Conservation (phyloP, 192 early-diverging fungal species). For the Linnemannia schmuckeri region DNA sequence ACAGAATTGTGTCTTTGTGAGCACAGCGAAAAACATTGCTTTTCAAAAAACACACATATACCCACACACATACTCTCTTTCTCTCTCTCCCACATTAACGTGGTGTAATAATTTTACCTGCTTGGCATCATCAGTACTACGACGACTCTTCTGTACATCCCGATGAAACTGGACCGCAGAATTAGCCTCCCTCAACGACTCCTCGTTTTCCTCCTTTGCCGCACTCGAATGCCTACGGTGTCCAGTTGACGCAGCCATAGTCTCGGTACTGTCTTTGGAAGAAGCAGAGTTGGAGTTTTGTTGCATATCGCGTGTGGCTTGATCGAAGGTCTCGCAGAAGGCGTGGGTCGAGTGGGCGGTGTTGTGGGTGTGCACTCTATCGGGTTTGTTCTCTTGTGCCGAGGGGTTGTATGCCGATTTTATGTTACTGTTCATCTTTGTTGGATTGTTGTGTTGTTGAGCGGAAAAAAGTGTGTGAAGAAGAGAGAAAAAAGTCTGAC, state of each 20-base stretch:
- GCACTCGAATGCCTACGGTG: neutral
- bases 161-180: conserved; percentile 44
- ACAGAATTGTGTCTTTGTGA: neutral
- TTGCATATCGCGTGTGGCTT: conserved; percentile 34
- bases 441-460: neutral
- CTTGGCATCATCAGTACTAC: conserved; percentile 26
- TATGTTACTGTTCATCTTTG: neutral
- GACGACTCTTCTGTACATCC: conserved; percentile 36
- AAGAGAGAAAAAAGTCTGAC: neutral
- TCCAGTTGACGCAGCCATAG: neutral
- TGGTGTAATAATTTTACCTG: conserved; percentile 13
- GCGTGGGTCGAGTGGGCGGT: conserved; percentile 43
- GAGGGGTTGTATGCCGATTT: neutral
- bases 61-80: neutral
- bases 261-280: neutral
- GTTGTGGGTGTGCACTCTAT: neutral
- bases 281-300: neutral
- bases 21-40: neutral
- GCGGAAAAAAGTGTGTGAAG: neutral
- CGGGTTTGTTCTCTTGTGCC: neutral
- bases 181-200: conserved; percentile 15
- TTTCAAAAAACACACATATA: too few species aligned
- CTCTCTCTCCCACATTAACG: neutral
- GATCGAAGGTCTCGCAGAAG: conserved; percentile 49
- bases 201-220: neutral